Base-by-base conservation (phyloP, 139 green algal genomes). In the Tetraselmis striata region DNA sequence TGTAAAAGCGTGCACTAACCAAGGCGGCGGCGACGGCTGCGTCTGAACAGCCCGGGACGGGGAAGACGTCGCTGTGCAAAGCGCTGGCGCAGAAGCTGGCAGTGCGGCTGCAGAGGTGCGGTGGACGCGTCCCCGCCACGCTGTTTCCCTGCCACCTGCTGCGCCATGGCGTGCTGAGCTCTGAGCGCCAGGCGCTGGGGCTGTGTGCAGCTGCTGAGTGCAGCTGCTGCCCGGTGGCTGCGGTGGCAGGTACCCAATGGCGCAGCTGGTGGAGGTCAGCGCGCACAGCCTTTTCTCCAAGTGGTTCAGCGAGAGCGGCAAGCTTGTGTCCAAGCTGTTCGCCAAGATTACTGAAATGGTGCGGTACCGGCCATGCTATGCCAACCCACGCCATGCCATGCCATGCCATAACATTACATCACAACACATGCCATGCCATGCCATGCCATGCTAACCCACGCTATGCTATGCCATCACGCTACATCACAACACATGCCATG, bases 231-330 rank as follows among this genome's bases (percentile, higher is more conserved):
- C 31, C 0, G 1, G 81, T 27, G 2, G 11, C 1, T 2, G 0
- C 24, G 2, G 25, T 80, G 45, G 59, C 84, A 98, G 93, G 86
- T 98, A 93, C 83, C 75, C 76, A 2, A 75, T 84, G 23, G 90
- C 80, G 0, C 87, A 89, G 85, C 87, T 99, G 32, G 88, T 99
- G 1, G 96, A 99, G 89, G 94, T 99, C 26, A 98, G 98, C 85
- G 96, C 96, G 0, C 96, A 99, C 89, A 93, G 84, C 79, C 91
- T 99, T 0, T 99, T 99, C 88, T 93, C 84, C 89, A 95, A 96
- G 80, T 99, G 90, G 88, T 99, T 99, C 85, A 95, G 87, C 30
- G 95, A 99, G 86, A 95, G 89, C 76, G 95, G 92, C 59, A 97
- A 97, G 86, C 88, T 96, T 75, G 93, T 97, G 26, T 77, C 84